Evolutionary conservation across 345 rosid species (phyloP), one percentile per base, ranked within the genome.

Genomic region (Populus deltoides): DNA sequence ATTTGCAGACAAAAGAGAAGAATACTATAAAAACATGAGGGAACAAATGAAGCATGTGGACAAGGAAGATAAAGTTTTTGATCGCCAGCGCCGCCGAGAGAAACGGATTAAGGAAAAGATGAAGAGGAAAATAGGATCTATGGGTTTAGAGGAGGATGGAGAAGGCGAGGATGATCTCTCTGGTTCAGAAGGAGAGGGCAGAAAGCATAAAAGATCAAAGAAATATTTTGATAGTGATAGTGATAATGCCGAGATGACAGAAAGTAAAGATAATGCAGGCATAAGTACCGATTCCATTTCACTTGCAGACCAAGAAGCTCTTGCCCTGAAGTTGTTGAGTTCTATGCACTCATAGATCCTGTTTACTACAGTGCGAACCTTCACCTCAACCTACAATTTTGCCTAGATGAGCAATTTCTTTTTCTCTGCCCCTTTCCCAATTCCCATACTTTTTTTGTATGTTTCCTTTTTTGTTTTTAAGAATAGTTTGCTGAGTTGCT

Each of bases 271-370:
- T 16, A 75, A 39, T 6, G 68, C 74, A 1, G 86, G 74, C 68
- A 13, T 80, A 68, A 77, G 84, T 12, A 78, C 83, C 5, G 91
- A 93, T 51, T 73, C 98, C 1, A 33, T 88, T 63, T 88, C 97
- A 67, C 13, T 92, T 71, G 90, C 88, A 33, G 97, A 93, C 51
- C 99, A 90, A 84, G 98, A 95, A 88, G 93, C 88, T 77, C 82
- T 92, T 78, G 99, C 96, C 68, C 93, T 95, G 55, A 89, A 88
- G 84, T 77, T 94, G 73, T 84, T 93, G 70, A 81, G 79, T 73
- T 88, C 92, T 9, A 88, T 91, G 90, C 86, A 89, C 71, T 87
- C 79, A 1, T 82, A 77, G 68, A 13, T 22, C 7, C 9, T 9
- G 13, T 31, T 20, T 63, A 27, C 31, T 24, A 27, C 51, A 68